phyloP scores from a whole-genome alignment of 768 basidiomycete species.

The Phanerochaete carnosa region DNA sequence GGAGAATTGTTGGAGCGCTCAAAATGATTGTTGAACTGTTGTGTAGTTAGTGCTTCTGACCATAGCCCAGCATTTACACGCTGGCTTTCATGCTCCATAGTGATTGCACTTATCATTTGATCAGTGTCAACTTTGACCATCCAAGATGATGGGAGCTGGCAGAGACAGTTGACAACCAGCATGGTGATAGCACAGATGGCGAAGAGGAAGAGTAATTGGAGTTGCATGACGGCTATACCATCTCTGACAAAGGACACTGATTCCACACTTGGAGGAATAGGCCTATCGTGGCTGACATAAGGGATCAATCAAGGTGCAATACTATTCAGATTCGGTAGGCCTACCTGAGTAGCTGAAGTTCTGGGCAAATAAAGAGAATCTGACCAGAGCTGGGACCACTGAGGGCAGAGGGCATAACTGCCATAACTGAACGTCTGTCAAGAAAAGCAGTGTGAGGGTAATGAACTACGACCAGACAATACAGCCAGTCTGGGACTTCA shows the following conservation, averaged over 20 bases:
- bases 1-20: neutral
- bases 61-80: neutral
- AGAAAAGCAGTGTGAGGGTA: neutral
- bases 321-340: neutral
- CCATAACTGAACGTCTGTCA: neutral
- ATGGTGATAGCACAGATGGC: neutral
- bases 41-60: neutral
- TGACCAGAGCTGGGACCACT: neutral
- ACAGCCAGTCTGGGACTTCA: neutral
- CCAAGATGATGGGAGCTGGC: neutral
- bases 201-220: neutral
- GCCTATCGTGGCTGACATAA: too few relatives aligned
- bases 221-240: neutral
- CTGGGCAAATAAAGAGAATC: neutral
- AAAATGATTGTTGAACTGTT: neutral
- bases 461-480: neutral
- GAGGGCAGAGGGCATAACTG: neutral
- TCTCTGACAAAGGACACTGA: neutral
- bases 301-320: neutral
- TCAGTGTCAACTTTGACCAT: neutral
- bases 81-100: neutral
- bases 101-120: neutral
- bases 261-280: too few relatives aligned
- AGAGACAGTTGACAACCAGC: neutral
- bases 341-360: neutral